Evolutionary conservation across 768 basidiomycete species (phyloP).

Genomic region (Pulveroboletus sp.): DNA sequence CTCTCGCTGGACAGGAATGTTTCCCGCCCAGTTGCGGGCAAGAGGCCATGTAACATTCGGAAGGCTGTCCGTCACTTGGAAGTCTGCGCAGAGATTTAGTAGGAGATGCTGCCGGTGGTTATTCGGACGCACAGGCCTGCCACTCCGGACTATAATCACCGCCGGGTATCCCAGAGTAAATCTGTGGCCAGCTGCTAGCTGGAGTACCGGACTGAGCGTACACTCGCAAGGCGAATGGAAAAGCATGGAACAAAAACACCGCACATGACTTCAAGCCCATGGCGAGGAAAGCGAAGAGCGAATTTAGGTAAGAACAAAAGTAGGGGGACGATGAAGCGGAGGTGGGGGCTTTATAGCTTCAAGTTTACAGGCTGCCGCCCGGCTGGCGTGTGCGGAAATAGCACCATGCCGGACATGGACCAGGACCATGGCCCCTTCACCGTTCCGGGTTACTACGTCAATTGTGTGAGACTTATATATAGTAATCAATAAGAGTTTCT

Average conservation of each 20-base stretch:
- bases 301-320: conserved; percentile 4
- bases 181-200: conserved; percentile 37
- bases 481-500: too few species aligned
- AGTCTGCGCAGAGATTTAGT: conserved; percentile 41
- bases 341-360: neutral
- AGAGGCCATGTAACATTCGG: conserved; percentile 60
- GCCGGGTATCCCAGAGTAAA: conserved; percentile 41
- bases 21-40: conserved; percentile 60
- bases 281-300: conserved; percentile 4
- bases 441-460: too few species aligned
- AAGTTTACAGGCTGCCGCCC: too few species aligned
- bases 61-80: conserved; percentile 51
- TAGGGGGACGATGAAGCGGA: too few species aligned
- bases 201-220: conserved; percentile 25
- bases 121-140: conserved; percentile 53
- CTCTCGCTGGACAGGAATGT: conserved; percentile 55
- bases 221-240: conserved; percentile 7
- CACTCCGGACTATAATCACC: conserved; percentile 54
- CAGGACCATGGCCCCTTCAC: too few species aligned
- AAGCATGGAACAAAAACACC: neutral
- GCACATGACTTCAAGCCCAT: conserved; percentile 22
- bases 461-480: too few species aligned
- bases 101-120: neutral
- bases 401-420: too few species aligned
- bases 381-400: too few species aligned